Base-by-base conservation (phyloP, 2,329 filamentous ascomycete species). In the Fusarium lateritium region DNA sequence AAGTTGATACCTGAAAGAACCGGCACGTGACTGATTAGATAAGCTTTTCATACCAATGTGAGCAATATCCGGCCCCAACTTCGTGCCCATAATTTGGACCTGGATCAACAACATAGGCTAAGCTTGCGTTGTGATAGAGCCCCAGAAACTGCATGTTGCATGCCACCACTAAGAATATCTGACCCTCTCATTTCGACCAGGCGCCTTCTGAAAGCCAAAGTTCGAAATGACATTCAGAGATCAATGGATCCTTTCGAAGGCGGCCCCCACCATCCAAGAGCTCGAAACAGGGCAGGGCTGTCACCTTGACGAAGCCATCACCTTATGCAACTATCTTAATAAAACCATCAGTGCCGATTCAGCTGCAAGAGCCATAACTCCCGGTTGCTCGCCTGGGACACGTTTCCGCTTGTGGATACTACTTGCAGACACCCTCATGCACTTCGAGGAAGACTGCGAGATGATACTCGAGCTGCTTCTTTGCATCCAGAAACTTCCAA, bases 251-350 rank as follows among this genome's bases (percentile, higher is more conserved):
- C 7, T 50, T 6, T 50, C 43, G 2, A 24, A 6, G 7, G 36
- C 19, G 8, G 42, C 17, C 0, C n/a, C 56, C 2, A 40, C 22
- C 4, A 39, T 21, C 6, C 9, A 44, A 1, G n/a, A 15, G 7
- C 11, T 58, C 4, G 1, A 22, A 11, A 3, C 5, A 4, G 11
- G 11, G 5, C 11, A 13, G 1, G 14, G 21, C 5, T 56, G 38
- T 1, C 38, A 53, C 7, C 49, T 63, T 4, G 65, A 68, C 3
- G 54, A 68, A 36, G 47, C 42, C 2, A 26, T 68, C 10, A 15
- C 22, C 2, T 22, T 68, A 2, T 31, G 5, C 6, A 31, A 50
- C n/a, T 68, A 68, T n/a, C 60, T 68, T 9, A 46, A 65, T 8
- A 33, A 22, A 3, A 28, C 17, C 0, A 33, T 56, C 2, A 38